phyloP scores from a whole-genome alignment of 495 filamentous ascomycete genomes.

The Aspergillus affinis region DNA sequence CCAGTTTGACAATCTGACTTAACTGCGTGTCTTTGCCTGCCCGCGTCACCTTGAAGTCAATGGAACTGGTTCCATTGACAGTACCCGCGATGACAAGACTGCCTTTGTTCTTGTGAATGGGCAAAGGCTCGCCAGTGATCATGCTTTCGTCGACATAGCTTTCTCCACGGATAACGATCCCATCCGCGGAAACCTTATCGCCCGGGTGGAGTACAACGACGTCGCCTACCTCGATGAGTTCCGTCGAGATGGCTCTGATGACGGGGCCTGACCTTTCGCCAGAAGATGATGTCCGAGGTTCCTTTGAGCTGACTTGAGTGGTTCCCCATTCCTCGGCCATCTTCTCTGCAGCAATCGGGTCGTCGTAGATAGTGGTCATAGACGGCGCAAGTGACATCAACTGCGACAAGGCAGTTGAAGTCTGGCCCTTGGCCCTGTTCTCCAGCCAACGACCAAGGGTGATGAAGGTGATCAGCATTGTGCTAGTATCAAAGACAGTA shows the following conservation, averaged over 20 bases:
- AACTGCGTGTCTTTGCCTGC: conserved; percentile 95
- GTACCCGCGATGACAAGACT: conserved; percentile 88
- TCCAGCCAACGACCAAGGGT: conserved; percentile 89
- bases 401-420: conserved; percentile 88
- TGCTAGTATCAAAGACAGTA: conserved; percentile 96
- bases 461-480: conserved; percentile 98
- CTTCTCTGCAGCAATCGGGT: conserved; percentile 92
- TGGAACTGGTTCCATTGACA: conserved; percentile 86
- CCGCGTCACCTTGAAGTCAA: conserved; percentile 91
- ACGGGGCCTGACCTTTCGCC: conserved; percentile 60
- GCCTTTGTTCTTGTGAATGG: conserved; percentile 82
- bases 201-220: conserved; percentile 90
- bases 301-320: conserved; percentile 19
- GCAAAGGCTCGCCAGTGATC: conserved; percentile 96
- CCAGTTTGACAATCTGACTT: conserved; percentile 95
- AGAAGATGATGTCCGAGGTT: conserved; percentile 20
- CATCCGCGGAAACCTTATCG: conserved; percentile 96
- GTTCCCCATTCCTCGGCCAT: conserved; percentile 74
- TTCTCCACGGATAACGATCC: conserved; percentile 80
- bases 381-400: conserved; percentile 95
- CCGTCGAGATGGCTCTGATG: conserved; percentile 83
- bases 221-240: conserved; percentile 92
- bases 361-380: conserved; percentile 97
- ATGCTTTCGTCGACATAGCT: conserved; percentile 97
- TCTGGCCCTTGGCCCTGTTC: conserved; percentile 95